A percentile compares a stretch with the other conserved stretches of the same genome.
These are phyloP conservation scores for Xylaria cubensis DNA, from an alignment of 495 filamentous ascomycete genomes.

Conservation along the genomic window DNA sequence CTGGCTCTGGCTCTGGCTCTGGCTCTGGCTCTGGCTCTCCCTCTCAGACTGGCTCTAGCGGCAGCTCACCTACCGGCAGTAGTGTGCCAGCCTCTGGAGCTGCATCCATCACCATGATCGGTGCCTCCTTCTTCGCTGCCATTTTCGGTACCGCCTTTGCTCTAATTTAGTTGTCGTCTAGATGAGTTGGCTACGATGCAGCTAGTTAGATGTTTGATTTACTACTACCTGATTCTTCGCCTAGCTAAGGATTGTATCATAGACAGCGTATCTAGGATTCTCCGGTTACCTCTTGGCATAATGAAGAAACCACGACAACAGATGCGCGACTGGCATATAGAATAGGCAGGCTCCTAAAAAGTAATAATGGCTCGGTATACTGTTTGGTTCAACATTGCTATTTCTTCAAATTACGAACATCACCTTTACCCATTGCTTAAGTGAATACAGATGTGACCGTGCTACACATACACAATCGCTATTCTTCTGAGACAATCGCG, in stretches of 20 bases:
- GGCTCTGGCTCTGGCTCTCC: conserved; percentile 2
- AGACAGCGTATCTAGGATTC: conserved; percentile 5
- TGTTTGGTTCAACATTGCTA: not conserved
- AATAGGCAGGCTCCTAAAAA: conserved; percentile 22
- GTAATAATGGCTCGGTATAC: conserved; percentile 7
- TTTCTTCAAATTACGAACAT: not conserved
- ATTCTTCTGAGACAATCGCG: not conserved
- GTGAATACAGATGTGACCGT: not conserved
- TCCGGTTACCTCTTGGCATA: not conserved
- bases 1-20: not conserved
- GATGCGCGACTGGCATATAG: conserved; percentile 19
- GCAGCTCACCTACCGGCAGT: not conserved
- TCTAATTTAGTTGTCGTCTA: conserved; percentile 25
- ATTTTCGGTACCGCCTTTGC: conserved; percentile 24
- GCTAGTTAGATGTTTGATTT: conserved; percentile 1
- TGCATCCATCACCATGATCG: conserved; percentile 22
- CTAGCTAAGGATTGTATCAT: conserved; percentile 19
- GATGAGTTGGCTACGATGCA: conserved; percentile 1
- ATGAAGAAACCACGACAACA: conserved; percentile 2
- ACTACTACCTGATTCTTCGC: conserved; percentile 17
- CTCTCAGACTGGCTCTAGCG: not conserved
- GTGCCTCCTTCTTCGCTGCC: conserved; percentile 23
- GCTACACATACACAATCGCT: not conserved
- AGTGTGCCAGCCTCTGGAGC: conserved; percentile 8
- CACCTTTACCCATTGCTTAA: not conserved